Percentiles rank a stretch among this genome's conserved stretches.
Conservation (phyloP, 2,329 filamentous ascomycete genomes). For the Didymellaceae sp. region DNA sequence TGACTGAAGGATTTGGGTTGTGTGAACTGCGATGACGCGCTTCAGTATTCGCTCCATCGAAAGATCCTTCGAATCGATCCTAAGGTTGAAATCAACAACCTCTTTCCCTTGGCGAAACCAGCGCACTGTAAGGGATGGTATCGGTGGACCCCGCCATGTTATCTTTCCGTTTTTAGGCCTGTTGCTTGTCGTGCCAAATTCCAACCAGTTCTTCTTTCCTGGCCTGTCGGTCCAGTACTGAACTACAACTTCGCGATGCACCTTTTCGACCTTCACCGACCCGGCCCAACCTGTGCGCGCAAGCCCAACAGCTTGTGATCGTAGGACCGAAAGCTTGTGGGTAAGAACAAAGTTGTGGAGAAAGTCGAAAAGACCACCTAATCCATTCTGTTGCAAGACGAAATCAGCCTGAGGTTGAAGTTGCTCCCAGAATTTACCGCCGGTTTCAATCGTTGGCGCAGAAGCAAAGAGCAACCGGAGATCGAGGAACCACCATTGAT, state of each 20-base stretch:
- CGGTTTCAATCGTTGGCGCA: slow-evolving; percentile 64
- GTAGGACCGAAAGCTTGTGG: slow-evolving; percentile 84
- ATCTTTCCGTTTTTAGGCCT: slow-evolving; percentile 45
- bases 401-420: slow-evolving; percentile 73
- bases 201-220: slow-evolving; percentile 85
- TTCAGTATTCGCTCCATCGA: slow-evolving; percentile 78
- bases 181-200: slow-evolving; percentile 80
- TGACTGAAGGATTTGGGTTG: slow-evolving; percentile 71
- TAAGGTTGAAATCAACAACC: slow-evolving; percentile 70
- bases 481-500: slow-evolving; percentile 94
- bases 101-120: slow-evolving; percentile 89
- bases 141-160: slow-evolving; percentile 43
- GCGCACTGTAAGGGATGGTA: slow-evolving; percentile 62
- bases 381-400: slow-evolving; percentile 70
- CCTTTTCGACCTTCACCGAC: slow-evolving; percentile 75
- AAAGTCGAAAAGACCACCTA: slow-evolving; percentile 82
- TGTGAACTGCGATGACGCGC: slow-evolving; percentile 76
- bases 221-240: slow-evolving; percentile 85
- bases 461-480: slow-evolving; percentile 84
- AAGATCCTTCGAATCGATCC: slow-evolving; percentile 70
- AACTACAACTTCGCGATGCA: slow-evolving; percentile 82
- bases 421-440: slow-evolving; percentile 61
- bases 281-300: slow-evolving; percentile 77
- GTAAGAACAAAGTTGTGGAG: slow-evolving; percentile 88
- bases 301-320: slow-evolving; percentile 76